Percentiles rank a stretch among this genome's conserved stretches.
Conservation (phyloP, 208 protist species). For the Leishmania major region DNA sequence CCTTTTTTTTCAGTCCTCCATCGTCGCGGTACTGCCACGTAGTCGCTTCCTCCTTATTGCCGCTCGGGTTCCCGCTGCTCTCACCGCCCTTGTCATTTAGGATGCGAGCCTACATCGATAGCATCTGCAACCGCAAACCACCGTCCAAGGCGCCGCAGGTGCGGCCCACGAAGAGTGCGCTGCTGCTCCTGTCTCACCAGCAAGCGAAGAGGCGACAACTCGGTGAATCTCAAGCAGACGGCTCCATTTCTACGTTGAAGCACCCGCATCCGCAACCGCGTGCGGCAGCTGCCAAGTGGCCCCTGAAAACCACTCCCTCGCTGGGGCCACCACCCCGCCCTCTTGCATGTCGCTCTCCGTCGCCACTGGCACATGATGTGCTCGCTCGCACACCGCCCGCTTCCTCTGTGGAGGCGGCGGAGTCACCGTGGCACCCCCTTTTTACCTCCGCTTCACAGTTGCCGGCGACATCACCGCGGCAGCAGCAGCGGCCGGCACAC, state of each 20-base stretch:
- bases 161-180: constrained; percentile 20
- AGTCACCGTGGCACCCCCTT: constrained; percentile 3
- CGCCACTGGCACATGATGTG: neutral
- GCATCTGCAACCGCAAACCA: constrained; percentile 24
- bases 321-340: neutral
- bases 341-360: neutral
- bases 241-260: neutral
- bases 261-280: neutral
- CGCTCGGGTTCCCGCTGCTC: neutral
- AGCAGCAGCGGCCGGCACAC: neutral
- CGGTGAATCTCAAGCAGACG: neutral
- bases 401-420: neutral
- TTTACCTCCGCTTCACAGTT: neutral
- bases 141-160: constrained; percentile 18
- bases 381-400: neutral
- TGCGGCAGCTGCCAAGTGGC: neutral
- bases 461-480: neutral
- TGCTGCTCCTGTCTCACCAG: constrained; percentile 21
- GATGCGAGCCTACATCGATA: constrained; percentile 37
- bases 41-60: neutral
- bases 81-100: neutral
- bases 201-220: neutral
- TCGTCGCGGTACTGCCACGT: neutral
- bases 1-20: no score
- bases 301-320: neutral